These are phyloP conservation scores for Scolecobasidium constrictum DNA, from an alignment of 2,329 filamentous ascomycete species.

Conservation along the genomic window DNA sequence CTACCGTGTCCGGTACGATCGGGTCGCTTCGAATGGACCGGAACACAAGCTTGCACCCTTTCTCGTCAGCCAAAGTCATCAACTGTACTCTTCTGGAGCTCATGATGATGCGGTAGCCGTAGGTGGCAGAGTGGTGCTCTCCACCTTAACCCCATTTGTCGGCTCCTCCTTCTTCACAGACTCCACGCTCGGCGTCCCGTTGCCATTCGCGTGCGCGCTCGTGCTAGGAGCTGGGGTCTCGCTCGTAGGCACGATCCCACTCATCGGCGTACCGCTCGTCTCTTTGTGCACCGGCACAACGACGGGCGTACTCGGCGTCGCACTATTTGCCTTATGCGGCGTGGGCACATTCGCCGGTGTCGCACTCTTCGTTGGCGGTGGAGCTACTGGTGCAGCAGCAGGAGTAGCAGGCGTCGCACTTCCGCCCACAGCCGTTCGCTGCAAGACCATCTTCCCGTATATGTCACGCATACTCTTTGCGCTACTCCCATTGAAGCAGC, in stretches of 20 bases:
- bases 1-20: too few relatives aligned
- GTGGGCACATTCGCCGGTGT: too few relatives aligned
- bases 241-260: too few relatives aligned
- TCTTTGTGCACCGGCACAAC: too few relatives aligned
- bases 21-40: background rate
- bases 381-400: too few relatives aligned
- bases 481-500: constrained; percentile 6
- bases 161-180: background rate
- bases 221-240: too few relatives aligned
- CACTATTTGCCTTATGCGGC: too few relatives aligned
- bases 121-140: background rate
- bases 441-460: background rate
- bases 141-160: background rate
- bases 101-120: background rate
- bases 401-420: too few relatives aligned
- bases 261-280: too few relatives aligned
- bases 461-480: background rate
- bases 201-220: background rate
- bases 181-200: background rate
- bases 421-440: background rate
- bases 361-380: too few relatives aligned
- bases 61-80: background rate
- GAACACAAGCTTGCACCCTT: background rate
- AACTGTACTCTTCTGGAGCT: background rate
- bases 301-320: too few relatives aligned